phyloP scores from a whole-genome alignment of 192 early-diverging fungal species.

The Entomortierella lignicola region DNA sequence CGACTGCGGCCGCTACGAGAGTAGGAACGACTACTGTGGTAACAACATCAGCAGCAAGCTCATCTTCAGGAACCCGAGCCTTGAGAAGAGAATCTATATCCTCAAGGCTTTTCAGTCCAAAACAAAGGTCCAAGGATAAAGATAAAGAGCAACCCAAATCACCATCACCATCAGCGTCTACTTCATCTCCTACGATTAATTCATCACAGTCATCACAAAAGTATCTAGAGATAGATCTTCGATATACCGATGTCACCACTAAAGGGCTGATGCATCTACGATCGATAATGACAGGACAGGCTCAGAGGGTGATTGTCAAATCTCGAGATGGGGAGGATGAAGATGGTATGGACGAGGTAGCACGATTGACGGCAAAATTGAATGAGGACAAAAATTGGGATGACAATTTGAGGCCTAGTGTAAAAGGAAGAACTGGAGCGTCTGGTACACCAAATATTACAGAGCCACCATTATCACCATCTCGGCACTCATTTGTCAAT shows the following conservation, averaged over 20 bases:
- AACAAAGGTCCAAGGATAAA: neutral
- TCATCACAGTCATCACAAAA: conserved; percentile 42
- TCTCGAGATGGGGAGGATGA: conserved; percentile 4
- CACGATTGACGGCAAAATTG: neutral
- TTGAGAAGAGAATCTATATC: conserved; percentile 16
- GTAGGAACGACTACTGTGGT: neutral
- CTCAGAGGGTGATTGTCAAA: conserved; percentile 33
- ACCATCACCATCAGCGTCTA: neutral
- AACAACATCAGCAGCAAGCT: neutral
- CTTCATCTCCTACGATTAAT: too few relatives aligned
- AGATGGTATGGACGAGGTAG: neutral
- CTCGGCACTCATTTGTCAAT: too few relatives aligned
- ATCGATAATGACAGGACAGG: neutral
- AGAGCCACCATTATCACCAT: too few relatives aligned
- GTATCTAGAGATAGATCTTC: conserved; percentile 47
- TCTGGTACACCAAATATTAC: too few relatives aligned
- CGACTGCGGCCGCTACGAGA: neutral
- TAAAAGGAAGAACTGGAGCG: neutral
- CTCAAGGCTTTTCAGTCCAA: conserved; percentile 7
- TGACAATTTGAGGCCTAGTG: neutral
- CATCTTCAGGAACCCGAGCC: conserved; percentile 8
- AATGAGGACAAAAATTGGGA: neutral
- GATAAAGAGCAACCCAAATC: neutral
- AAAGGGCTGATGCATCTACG: conserved; percentile 15
- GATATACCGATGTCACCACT: conserved; percentile 43